phyloP scores from a whole-genome alignment of 805 yeast genomes.

The Lipomyces chichibuensis region DNA sequence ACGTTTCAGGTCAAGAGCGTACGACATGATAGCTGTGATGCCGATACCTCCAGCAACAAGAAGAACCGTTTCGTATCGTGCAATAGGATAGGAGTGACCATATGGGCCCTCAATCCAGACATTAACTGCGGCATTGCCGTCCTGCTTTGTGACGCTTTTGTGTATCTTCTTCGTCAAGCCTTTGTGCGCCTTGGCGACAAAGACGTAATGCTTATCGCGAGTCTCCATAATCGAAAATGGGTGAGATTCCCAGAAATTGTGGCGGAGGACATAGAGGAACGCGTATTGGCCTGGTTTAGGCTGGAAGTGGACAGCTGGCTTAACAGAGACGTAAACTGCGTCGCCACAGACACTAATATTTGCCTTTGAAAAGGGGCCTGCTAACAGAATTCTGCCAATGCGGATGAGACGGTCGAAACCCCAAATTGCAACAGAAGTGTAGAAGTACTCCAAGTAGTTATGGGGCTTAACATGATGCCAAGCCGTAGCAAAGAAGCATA shows the following conservation, averaged over 20 bases:
- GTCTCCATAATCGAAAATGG: constrained; percentile 26
- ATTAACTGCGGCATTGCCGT: neutral
- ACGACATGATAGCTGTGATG: constrained; percentile 58
- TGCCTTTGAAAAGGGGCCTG: constrained; percentile 15
- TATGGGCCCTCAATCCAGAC: constrained; percentile 61
- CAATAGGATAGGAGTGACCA: constrained; percentile 56
- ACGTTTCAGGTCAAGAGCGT: constrained; percentile 45
- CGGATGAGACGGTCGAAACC: constrained; percentile 64
- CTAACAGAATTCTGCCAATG: constrained; percentile 52
- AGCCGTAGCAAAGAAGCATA: constrained; percentile 55
- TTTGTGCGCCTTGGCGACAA: constrained; percentile 18
- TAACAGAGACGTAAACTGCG: constrained; percentile 16
- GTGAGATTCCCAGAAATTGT: constrained; percentile 33
- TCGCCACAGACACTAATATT: constrained; percentile 17
- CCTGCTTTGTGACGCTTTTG: constrained; percentile 5
- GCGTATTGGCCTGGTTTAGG: constrained; percentile 37
- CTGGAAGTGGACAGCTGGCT: constrained; percentile 15
- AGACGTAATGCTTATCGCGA: constrained; percentile 21
- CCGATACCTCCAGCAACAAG: constrained; percentile 70
- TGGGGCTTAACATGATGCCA: constrained; percentile 63
- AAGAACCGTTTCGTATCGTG: constrained; percentile 51
- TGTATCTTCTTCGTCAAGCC: constrained; percentile 21
- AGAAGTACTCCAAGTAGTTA: constrained; percentile 37
- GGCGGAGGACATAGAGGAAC: constrained; percentile 30
- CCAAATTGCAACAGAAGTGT: constrained; percentile 69